These are phyloP conservation scores for Lecanosticta acicola DNA, from an alignment of 2,329 filamentous ascomycete genomes.

Conservation along the genomic window DNA sequence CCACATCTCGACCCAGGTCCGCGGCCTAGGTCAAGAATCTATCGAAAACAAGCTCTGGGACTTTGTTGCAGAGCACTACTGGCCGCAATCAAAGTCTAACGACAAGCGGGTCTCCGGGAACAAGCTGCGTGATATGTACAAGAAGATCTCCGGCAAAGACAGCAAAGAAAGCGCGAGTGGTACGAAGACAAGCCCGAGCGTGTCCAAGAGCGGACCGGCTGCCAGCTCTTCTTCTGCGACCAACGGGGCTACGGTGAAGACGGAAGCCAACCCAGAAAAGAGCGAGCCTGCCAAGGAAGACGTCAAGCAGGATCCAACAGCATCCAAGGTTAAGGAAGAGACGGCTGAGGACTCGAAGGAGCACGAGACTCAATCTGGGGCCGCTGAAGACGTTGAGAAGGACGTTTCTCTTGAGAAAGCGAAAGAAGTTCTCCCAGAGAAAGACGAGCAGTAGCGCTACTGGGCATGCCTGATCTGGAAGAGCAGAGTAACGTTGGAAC, in stretches of 20 bases:
- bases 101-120: constrained; percentile 32
- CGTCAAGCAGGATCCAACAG: not conserved
- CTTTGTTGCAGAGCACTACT: constrained; percentile 32
- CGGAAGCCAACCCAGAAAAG: constrained; percentile 1
- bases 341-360: constrained; percentile 69
- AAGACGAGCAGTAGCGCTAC: too few relatives aligned
- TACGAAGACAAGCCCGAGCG: constrained; percentile 17
- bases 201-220: constrained; percentile 11
- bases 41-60: constrained; percentile 33
- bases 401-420: too few relatives aligned
- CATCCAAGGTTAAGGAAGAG: constrained; percentile 32
- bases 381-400: too few relatives aligned
- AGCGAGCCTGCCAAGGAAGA: not conserved
- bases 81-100: constrained; percentile 33
- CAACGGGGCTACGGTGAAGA: constrained; percentile 10
- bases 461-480: too few relatives aligned
- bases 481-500: too few relatives aligned
- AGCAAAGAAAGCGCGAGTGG: constrained; percentile 6
- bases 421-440: too few relatives aligned
- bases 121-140: constrained; percentile 35
- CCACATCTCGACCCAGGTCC: constrained; percentile 50
- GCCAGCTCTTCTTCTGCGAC: constrained; percentile 5
- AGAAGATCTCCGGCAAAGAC: constrained; percentile 32
- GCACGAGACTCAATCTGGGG: too few relatives aligned
- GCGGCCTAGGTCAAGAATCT: constrained; percentile 19